Percentiles rank a stretch among this genome's conserved stretches.
These are phyloP conservation scores for Aspergillus egyptiacus DNA, from an alignment of 495 filamentous ascomycete genomes.

Conservation along the genomic window DNA sequence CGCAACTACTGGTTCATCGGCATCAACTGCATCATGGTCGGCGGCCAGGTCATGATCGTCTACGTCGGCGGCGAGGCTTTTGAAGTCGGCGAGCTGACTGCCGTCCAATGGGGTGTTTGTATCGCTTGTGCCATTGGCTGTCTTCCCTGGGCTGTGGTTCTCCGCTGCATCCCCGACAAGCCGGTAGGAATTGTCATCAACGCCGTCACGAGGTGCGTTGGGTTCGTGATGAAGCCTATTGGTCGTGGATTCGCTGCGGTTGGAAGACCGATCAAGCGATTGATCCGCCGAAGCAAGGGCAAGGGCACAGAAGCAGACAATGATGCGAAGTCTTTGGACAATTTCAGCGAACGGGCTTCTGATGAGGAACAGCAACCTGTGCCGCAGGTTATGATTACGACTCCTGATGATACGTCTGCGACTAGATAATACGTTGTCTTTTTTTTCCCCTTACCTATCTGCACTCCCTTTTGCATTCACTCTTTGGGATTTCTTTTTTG, in stretches of 20 bases:
- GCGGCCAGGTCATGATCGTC: slow-evolving; percentile 73
- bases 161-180: slow-evolving; percentile 61
- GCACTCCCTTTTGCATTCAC: not conserved
- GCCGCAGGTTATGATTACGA: slow-evolving; percentile 7
- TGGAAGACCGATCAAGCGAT: not conserved
- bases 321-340: slow-evolving; percentile 1
- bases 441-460: not conserved
- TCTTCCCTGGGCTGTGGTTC: slow-evolving; percentile 64
- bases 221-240: slow-evolving; percentile 29
- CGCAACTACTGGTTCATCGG: slow-evolving; percentile 75
- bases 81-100: slow-evolving; percentile 59
- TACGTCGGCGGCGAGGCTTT: slow-evolving; percentile 71
- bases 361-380: slow-evolving; percentile 10
- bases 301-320: not conserved
- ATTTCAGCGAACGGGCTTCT: not conserved
- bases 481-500: not conserved
- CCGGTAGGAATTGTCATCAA: slow-evolving; percentile 44
- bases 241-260: slow-evolving; percentile 11
- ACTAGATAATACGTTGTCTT: not conserved
- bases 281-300: slow-evolving; percentile 2
- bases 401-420: slow-evolving; percentile 6
- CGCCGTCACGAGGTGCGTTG: slow-evolving; percentile 20
- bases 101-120: slow-evolving; percentile 70
- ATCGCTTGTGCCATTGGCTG: slow-evolving; percentile 65
- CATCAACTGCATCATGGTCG: slow-evolving; percentile 78